Conservation (phyloP, 2,329 filamentous ascomycete species). For the Rhynchosporium agropyri region DNA sequence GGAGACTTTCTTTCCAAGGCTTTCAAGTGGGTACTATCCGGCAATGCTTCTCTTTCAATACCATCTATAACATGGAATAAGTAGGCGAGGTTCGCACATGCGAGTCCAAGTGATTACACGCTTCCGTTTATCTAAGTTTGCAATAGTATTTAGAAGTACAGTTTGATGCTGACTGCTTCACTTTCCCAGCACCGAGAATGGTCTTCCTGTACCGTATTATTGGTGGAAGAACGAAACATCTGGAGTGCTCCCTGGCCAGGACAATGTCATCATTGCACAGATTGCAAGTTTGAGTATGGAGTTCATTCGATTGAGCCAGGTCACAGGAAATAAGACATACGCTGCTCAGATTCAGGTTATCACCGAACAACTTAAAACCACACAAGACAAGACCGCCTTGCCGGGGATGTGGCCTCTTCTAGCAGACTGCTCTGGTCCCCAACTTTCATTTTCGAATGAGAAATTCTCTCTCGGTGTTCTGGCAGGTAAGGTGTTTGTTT, state of each 20-base stretch:
- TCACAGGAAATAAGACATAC: constrained; percentile 61
- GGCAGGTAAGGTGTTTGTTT: constrained; percentile 45
- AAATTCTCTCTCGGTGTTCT: constrained; percentile 19
- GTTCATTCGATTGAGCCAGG: constrained; percentile 64
- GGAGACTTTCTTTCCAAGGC: constrained; percentile 41
- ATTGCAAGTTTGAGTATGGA: constrained; percentile 54
- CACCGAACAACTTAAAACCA: constrained; percentile 54
- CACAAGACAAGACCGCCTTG: constrained; percentile 55
- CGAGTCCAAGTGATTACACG: background rate
- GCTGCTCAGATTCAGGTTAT: constrained; percentile 63
- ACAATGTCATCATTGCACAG: constrained; percentile 19
- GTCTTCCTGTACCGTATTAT: constrained; percentile 21
- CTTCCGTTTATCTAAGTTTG: background rate
- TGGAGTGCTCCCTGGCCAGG: constrained; percentile 5
- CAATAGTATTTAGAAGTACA: too few species aligned
- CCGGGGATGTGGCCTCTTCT: constrained; percentile 65
- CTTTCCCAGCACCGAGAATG: constrained; percentile 46
- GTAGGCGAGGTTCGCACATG: background rate
- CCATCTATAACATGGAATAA: too few species aligned
- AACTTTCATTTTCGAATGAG: constrained; percentile 35
- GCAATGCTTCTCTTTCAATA: background rate
- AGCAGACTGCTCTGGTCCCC: constrained; percentile 53
- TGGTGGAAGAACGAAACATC: constrained; percentile 15
- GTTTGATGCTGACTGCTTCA: background rate
- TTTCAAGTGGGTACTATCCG: constrained; percentile 46